Percentiles rank a stretch among this genome's conserved stretches.
These are phyloP conservation scores for Ceratorhiza oryzae-sativae DNA, from an alignment of 1,284 basidiomycete species.

Conservation along the genomic window DNA sequence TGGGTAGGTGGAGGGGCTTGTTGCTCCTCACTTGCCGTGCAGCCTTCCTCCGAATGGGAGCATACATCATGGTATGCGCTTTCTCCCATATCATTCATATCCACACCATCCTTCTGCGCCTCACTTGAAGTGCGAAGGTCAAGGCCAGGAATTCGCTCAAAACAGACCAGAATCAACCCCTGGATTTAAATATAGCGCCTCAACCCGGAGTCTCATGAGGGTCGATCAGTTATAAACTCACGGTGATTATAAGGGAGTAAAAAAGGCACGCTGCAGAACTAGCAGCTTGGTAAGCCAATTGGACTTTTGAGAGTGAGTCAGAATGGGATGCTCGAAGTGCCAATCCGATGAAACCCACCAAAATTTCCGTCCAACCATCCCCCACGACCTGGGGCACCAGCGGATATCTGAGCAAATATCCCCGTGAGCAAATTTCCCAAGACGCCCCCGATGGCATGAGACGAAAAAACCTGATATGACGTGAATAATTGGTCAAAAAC, in stretches of 20 bases:
- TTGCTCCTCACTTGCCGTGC: not conserved
- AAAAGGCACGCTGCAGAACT: slow-evolving; percentile 77
- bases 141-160: slow-evolving; percentile 91
- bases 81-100: slow-evolving; percentile 94
- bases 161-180: slow-evolving; percentile 88
- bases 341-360: slow-evolving; percentile 39
- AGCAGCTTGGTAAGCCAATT: slow-evolving; percentile 88
- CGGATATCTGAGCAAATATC: slow-evolving; percentile 86
- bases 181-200: slow-evolving; percentile 45
- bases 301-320: slow-evolving; percentile 50
- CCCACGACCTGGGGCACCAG: slow-evolving; percentile 74
- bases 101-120: slow-evolving; percentile 90
- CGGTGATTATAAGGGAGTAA: slow-evolving; percentile 87
- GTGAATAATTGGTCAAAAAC: no score
- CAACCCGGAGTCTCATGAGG: not conserved
- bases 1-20: no score
- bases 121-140: slow-evolving; percentile 81
- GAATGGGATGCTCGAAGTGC: slow-evolving; percentile 31
- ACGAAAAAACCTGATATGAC: slow-evolving; percentile 67
- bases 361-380: slow-evolving; percentile 62
- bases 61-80: slow-evolving; percentile 89
- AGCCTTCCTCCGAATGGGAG: slow-evolving; percentile 61
- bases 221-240: slow-evolving; percentile 50
- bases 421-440: slow-evolving; percentile 86
- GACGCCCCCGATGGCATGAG: slow-evolving; percentile 87